phyloP scores from a whole-genome alignment of 2,329 filamentous ascomycete genomes.

The Trichophyton schoenleinii region DNA sequence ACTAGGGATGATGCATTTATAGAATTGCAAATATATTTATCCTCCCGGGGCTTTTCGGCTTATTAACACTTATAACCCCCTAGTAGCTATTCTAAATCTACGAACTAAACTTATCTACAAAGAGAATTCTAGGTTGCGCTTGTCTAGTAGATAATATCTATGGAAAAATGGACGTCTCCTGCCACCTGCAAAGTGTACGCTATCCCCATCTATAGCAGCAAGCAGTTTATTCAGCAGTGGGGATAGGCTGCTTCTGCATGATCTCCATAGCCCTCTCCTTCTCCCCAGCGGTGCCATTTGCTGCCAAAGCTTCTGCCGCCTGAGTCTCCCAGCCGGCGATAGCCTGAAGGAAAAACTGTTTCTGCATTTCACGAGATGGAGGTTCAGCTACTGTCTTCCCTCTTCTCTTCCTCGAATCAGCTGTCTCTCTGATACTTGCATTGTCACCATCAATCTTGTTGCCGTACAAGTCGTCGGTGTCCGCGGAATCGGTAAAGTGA shows the following conservation, averaged over 20 bases:
- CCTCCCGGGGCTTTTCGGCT: too few relatives aligned
- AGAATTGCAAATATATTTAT: neutral
- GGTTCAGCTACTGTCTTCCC: conserved; percentile 20
- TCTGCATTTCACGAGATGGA: conserved; percentile 27
- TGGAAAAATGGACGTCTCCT: too few relatives aligned
- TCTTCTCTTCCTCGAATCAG: conserved; percentile 30
- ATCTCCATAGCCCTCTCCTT: conserved; percentile 7
- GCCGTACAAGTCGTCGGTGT: conserved; percentile 35
- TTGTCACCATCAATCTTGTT: conserved; percentile 27
- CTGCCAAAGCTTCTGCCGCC: conserved; percentile 6
- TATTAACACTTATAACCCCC: too few relatives aligned
- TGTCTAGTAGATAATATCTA: neutral
- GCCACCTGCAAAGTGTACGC: neutral
- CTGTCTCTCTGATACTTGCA: conserved; percentile 31
- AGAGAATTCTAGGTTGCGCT: too few relatives aligned
- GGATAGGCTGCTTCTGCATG: conserved; percentile 8
- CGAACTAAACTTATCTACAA: too few relatives aligned
- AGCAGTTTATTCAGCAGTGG: neutral
- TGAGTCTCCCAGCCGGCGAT: conserved; percentile 33
- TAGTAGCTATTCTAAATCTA: too few relatives aligned
- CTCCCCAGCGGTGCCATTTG: conserved; percentile 3
- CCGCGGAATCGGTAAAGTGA: conserved; percentile 44
- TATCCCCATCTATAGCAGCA: neutral
- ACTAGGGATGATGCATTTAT: neutral
- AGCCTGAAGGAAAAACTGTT: conserved; percentile 26